Evolutionary conservation across 805 yeast species (phyloP).

Genomic region (Yamadazyma kitorensis): DNA sequence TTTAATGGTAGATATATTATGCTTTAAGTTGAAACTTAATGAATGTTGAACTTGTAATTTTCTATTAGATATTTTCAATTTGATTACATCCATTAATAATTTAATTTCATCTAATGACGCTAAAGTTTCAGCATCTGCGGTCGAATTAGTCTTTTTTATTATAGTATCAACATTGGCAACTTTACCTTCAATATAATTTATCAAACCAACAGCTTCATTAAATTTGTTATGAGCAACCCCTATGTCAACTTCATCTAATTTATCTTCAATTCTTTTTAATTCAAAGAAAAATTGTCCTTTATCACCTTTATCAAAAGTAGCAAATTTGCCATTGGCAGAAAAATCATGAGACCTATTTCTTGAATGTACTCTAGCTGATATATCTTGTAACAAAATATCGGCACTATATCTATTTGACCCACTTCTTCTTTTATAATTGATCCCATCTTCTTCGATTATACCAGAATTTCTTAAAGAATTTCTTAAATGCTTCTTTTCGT

Average conservation of each 20-base stretch:
- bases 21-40: slow-evolving; percentile 35
- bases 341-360: slow-evolving; percentile 53
- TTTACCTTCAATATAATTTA: slow-evolving; percentile 35
- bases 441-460: slow-evolving; percentile 27
- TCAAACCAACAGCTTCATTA: slow-evolving; percentile 41
- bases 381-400: slow-evolving; percentile 50
- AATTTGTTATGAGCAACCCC: slow-evolving; percentile 60
- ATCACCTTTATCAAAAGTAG: slow-evolving; percentile 14
- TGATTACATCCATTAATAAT: slow-evolving; percentile 39
- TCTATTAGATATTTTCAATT: slow-evolving; percentile 37
- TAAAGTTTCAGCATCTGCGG: slow-evolving; percentile 9
- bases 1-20: slow-evolving; percentile 29
- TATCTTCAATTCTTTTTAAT: slow-evolving; percentile 55
- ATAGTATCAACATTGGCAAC: slow-evolving; percentile 27
- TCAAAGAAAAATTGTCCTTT: slow-evolving; percentile 40
- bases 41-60: slow-evolving; percentile 36
- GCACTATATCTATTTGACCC: slow-evolving; percentile 29
- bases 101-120: slow-evolving; percentile 21
- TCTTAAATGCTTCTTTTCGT: slow-evolving; percentile 37
- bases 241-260: slow-evolving; percentile 68
- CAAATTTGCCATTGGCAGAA: slow-evolving; percentile 13
- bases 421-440: slow-evolving; percentile 20
- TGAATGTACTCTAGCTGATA: slow-evolving; percentile 61
- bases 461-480: slow-evolving; percentile 51
- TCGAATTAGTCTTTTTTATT: slow-evolving; percentile 10